A percentile compares a stretch with the other conserved stretches of the same genome.
These are phyloP conservation scores for Spinellus fusiger DNA, from an alignment of 192 early-diverging fungal genomes.

Conservation along the genomic window DNA sequence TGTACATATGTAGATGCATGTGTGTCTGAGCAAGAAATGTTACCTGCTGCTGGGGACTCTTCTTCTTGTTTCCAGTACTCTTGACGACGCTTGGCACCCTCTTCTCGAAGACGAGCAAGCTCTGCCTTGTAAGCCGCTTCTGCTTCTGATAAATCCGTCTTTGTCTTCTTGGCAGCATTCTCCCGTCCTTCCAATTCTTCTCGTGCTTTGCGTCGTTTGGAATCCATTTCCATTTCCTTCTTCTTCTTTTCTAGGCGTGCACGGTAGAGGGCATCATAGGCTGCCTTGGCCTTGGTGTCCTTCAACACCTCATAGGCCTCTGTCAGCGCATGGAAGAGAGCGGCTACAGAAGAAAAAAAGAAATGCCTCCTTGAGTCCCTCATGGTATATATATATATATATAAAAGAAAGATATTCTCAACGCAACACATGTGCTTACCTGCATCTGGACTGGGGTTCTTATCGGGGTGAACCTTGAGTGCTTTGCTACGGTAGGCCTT, in stretches of 20 bases:
- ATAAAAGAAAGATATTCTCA: neutral
- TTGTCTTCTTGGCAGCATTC: conserved; percentile 37
- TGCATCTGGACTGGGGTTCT: conserved; percentile 67
- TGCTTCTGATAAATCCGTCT: conserved; percentile 34
- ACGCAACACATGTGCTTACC: conserved; percentile 12
- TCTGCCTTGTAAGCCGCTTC: conserved; percentile 31
- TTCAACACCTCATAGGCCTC: conserved; percentile 41
- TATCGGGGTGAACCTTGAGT: conserved; percentile 85
- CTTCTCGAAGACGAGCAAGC: conserved; percentile 32
- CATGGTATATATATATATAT: neutral
- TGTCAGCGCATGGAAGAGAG: conserved; percentile 37
- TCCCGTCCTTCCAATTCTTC: conserved; percentile 44
- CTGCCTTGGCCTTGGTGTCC: conserved; percentile 34
- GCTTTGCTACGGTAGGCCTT: conserved; percentile 56
- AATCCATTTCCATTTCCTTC: conserved; percentile 38
- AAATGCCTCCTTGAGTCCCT: neutral
- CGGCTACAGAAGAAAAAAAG: conserved; percentile 23
- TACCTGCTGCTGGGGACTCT: neutral
- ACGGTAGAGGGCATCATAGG: conserved; percentile 29
- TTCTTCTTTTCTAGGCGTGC: conserved; percentile 40
- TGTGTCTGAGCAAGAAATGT: neutral
- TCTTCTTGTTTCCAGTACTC: conserved; percentile 20
- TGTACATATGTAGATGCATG: neutral
- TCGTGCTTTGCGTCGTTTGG: conserved; percentile 34
- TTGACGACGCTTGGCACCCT: conserved; percentile 21